Conservation (phyloP, 73 alveolate species). For the Paramecium octaurelia region DNA sequence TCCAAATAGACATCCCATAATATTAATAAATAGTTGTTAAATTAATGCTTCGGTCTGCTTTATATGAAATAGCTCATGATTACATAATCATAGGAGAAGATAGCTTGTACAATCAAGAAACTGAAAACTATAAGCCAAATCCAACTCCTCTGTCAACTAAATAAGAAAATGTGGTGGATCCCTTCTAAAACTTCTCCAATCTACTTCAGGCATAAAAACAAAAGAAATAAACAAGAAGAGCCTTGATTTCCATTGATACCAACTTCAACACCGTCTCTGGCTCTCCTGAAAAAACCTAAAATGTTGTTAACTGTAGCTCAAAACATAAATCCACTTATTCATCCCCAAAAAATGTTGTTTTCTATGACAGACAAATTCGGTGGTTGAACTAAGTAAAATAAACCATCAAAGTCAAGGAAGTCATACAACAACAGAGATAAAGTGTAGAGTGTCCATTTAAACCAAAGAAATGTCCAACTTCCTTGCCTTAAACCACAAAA, state of each 20-base stretch:
- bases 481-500: neutral
- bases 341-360: neutral
- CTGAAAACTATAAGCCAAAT: neutral
- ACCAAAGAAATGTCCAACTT: conserved; percentile 9
- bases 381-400: neutral
- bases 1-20: conserved; percentile 34
- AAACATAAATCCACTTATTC: conserved; percentile 2
- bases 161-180: neutral
- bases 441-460: neutral
- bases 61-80: conserved; percentile 31
- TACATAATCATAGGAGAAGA: neutral
- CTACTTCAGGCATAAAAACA: neutral
- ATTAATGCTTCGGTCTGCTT: conserved; percentile 25
- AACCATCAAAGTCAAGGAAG: neutral
- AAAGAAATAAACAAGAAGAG: neutral
- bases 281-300: neutral
- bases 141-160: neutral
- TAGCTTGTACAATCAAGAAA: neutral
- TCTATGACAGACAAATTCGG: neutral
- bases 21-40: conserved; percentile 24
- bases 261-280: neutral
- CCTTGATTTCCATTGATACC: neutral
- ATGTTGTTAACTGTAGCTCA: neutral
- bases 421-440: neutral
- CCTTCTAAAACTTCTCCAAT: neutral